Conservation (phyloP, 495 filamentous ascomycete species). For the Chaetomidium leptoderma region DNA sequence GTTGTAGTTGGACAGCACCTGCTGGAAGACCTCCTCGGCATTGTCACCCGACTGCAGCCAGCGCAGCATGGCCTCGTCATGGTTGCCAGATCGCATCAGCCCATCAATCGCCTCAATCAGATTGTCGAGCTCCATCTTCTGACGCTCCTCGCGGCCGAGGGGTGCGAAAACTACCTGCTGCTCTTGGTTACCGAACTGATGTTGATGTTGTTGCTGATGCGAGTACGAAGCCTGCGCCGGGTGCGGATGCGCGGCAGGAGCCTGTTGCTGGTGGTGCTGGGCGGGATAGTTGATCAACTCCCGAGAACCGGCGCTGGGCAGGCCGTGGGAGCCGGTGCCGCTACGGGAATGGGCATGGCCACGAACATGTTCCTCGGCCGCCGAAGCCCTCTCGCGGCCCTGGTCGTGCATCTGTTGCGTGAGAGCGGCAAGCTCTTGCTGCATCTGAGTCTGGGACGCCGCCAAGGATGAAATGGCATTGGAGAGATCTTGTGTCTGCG, state of each 20-base stretch:
- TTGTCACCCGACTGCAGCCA: constrained; percentile 79
- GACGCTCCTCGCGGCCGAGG: constrained; percentile 34
- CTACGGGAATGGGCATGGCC: constrained; percentile 20
- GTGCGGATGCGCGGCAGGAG: constrained; percentile 25
- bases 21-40: constrained; percentile 75
- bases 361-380: constrained; percentile 8
- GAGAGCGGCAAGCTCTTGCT: constrained; percentile 24
- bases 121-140: constrained; percentile 57
- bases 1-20: constrained; percentile 68
- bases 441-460: constrained; percentile 49
- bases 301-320: constrained; percentile 15
- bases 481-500: constrained; percentile 63
- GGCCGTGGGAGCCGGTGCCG: constrained; percentile 23
- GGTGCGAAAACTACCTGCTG: constrained; percentile 36
- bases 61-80: constrained; percentile 63
- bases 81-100: constrained; percentile 59
- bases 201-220: constrained; percentile 20
- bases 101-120: constrained; percentile 62
- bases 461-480: constrained; percentile 70
- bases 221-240: constrained; percentile 24
- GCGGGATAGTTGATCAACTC: constrained; percentile 27
- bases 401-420: constrained; percentile 29
- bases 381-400: constrained; percentile 17
- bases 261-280: constrained; percentile 26
- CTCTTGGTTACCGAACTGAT: constrained; percentile 27